Base-by-base conservation (phyloP, 805 yeast species). In the Wickerhamomyces rabaulensis region DNA sequence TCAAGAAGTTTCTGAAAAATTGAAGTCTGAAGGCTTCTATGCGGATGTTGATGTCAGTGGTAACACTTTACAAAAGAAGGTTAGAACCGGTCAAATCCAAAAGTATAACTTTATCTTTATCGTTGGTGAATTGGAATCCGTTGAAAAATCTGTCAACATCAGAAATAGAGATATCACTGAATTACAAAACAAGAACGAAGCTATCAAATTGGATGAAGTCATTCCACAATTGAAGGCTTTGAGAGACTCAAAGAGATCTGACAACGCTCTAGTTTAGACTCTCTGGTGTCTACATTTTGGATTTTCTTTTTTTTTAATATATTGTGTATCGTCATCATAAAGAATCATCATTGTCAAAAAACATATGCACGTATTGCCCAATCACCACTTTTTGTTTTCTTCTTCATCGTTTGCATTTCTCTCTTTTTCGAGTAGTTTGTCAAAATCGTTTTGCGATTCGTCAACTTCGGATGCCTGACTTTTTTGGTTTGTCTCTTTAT, bases 61-160 rank as follows among this genome's bases (percentile, higher is more conserved):
- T 73, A 92, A 94, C 78, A 94, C 99, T 46, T 78, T 94, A 69
- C 96, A 87, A 69, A 94, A 94, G 92, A 94, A 94, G 84, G 90
- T 94, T 51, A 89, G 99, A 79, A 87, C 80, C 58, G 99, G 97
- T 62, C 98, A 94, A 78, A 64, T 92, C 64, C 82, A 84, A 73
- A 90, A 87, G 70, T 94, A 90, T 75, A 94, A 94, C 78, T 94
- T 90, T 72, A 87, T 92, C 63, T 90, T 92, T 69, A 87, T 90
- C 66, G 99, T 94, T 55, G 99, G 99, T 69, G 97, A 87, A 66
- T 90, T 88, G 63, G 99, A 94, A 74, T 79, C 85, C 75, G 71
- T 72, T 53, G 79, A 82, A 57, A 69, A 78, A 53, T 76, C 91
- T 56, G 99, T 94, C 57, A 94, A 94, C 67, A 86, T 94, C 57